Evolutionary conservation across 768 basidiomycete genomes (phyloP), one percentile per base, ranked within the genome.

Genomic region (Lyophyllum atratum): DNA sequence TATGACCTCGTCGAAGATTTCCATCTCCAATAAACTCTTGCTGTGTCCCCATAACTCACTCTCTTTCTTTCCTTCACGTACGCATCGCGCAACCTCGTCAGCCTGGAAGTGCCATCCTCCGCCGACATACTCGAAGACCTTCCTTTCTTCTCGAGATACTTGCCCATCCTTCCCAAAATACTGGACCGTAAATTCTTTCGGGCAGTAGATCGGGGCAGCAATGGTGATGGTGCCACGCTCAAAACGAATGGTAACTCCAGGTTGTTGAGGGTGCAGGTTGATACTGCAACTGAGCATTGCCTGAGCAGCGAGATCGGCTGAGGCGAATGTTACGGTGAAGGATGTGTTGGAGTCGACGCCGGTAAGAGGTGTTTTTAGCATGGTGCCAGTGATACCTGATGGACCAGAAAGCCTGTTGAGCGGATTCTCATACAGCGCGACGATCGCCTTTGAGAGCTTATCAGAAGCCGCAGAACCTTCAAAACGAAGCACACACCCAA

Each of bases 81-180:
- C 75, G 65, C 89, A 91, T 47, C 90, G 72, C 17, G 90, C 93
- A 11, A 93, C 92, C 58, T 95, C 92, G 64, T 95, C 93, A 3
- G 93, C 92, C 70, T 95, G 83, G 71, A 87, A 95, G 69, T 92
- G 84, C 88, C 84, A 91, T 8, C 92, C 93, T 31, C 75, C 76
- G 10, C 90, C 91, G 4, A 79, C 72, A 64, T 87, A 86, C 40
- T 83, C 76, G 59, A 88, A 84, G 25, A 64, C 69, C 56, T 71
- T 78, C 45, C 77, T 84, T 67, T 90, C 89, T 65, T 90, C 87
- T 49, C 75, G 76, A 29, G 74, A 74, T 9, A 76, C 53, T 43
- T 77, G 77, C 1, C 80, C 81, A 24, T 73, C 72, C 53, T 78
- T 77, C 37, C 77, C 80, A 55, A 79, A 76, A 63, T 86, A 84